Percentiles rank a stretch among this genome's conserved stretches.
Evolutionary conservation across 495 filamentous ascomycete genomes (phyloP).

Genomic region (Penicillium samsonianum): DNA sequence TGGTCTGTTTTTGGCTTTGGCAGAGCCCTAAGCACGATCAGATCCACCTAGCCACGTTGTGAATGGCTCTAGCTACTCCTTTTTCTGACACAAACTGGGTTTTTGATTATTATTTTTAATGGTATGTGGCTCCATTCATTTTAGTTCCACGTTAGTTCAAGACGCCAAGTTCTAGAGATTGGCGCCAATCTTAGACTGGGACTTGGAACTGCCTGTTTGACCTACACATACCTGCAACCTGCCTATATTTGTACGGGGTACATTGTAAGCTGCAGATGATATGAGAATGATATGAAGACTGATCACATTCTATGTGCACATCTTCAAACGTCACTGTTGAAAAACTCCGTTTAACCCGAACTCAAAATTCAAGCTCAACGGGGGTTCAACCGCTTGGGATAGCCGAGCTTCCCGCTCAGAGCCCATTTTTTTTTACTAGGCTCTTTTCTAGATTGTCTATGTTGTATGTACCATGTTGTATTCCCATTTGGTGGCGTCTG

Average conservation of each 20-base stretch:
- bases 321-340: conserved; percentile 1
- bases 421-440: not conserved
- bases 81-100: conserved; percentile 20
- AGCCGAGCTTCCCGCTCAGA: conserved; percentile 33
- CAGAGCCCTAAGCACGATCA: conserved; percentile 37
- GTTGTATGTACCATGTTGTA: not conserved
- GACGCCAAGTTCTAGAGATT: conserved; percentile 16
- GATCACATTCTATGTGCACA: not conserved
- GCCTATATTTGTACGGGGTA: not conserved
- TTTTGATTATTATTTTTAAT: conserved; percentile 3
- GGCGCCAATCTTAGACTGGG: conserved; percentile 3
- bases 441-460: not conserved
- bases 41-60: conserved; percentile 39
- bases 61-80: conserved; percentile 30
- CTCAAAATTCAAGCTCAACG: conserved; percentile 18
- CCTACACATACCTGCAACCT: not conserved
- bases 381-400: conserved; percentile 22
- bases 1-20: conserved; percentile 21
- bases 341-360: not conserved
- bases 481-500: conserved; percentile 17
- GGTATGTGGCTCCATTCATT: conserved; percentile 8
- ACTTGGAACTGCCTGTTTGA: not conserved
- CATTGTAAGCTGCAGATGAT: not conserved
- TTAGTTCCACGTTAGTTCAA: conserved; percentile 12
- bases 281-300: conserved; percentile 1